These are phyloP conservation scores for Didymellaceae sp. DNA, from an alignment of 2,329 filamentous ascomycete species.

Conservation along the genomic window DNA sequence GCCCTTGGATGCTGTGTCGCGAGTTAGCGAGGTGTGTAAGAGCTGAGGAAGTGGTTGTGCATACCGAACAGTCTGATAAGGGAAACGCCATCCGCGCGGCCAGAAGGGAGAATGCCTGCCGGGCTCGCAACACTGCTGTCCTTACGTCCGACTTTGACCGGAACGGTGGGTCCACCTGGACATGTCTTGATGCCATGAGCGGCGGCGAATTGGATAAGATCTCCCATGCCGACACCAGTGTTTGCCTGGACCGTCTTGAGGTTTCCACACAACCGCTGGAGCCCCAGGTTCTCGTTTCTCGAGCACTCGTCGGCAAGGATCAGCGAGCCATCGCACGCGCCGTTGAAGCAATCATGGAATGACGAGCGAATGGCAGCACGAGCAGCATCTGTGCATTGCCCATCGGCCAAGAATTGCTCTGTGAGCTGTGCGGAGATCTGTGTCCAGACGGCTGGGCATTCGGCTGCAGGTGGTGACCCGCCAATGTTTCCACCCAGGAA, in stretches of 20 bases:
- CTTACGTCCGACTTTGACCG: slow-evolving; percentile 43
- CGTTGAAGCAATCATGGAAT: slow-evolving; percentile 49
- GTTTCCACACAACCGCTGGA: slow-evolving; percentile 52
- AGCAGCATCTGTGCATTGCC: slow-evolving; percentile 46
- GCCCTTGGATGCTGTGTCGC: slow-evolving; percentile 38
- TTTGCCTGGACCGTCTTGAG: slow-evolving; percentile 50
- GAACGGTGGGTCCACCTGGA: slow-evolving; percentile 42
- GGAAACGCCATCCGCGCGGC: slow-evolving; percentile 19
- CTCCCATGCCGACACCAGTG: slow-evolving; percentile 46
- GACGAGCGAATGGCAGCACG: slow-evolving; percentile 44
- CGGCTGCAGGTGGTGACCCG: background rate
- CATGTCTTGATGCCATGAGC: slow-evolving; percentile 48
- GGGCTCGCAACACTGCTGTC: slow-evolving; percentile 36
- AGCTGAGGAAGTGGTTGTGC: background rate
- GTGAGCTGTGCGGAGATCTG: slow-evolving; percentile 44
- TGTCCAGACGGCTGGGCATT: slow-evolving; percentile 42
- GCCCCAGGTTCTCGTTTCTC: slow-evolving; percentile 51
- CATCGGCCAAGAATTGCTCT: slow-evolving; percentile 40
- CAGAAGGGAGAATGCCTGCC: slow-evolving; percentile 33
- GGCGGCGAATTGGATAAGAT: slow-evolving; percentile 48
- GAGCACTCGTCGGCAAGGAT: slow-evolving; percentile 47
- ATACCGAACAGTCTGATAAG: slow-evolving; percentile 43
- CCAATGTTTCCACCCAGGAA: slow-evolving; percentile 12
- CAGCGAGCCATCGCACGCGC: slow-evolving; percentile 46
- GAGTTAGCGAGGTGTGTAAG: background rate